A percentile compares a stretch with the other conserved stretches of the same genome.
Evolutionary conservation across 805 yeast species (phyloP).

Genomic region (Torulaspora gathmanii): DNA sequence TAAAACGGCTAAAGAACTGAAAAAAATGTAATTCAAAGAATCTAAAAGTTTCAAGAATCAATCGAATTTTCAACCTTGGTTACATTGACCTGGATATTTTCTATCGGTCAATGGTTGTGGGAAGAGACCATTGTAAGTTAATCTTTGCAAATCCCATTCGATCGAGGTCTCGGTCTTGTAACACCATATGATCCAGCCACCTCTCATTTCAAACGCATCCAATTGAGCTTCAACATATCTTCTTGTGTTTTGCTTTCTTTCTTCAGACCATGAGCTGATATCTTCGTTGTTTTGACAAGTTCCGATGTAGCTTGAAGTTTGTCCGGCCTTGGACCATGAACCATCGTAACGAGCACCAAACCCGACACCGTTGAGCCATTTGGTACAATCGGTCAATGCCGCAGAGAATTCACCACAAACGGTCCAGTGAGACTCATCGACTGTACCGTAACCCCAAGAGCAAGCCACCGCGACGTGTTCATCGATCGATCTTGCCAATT

Average conservation of each 20-base stretch:
- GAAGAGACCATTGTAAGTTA: conserved; percentile 57
- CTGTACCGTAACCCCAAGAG: conserved; percentile 43
- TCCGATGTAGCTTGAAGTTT: conserved; percentile 46
- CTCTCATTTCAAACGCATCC: conserved; percentile 69
- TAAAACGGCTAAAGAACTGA: conserved; percentile 4
- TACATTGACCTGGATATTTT: conserved; percentile 65
- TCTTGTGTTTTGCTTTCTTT: conserved; percentile 55
- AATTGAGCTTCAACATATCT: conserved; percentile 82
- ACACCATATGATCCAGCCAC: conserved; percentile 93
- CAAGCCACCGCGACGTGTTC: conserved; percentile 57
- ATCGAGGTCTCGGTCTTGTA: conserved; percentile 80
- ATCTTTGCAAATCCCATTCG: conserved; percentile 79
- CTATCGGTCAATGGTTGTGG: conserved; percentile 77
- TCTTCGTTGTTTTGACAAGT: conserved; percentile 54
- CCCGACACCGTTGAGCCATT: conserved; percentile 83
- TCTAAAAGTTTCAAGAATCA: background rate
- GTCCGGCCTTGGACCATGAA: conserved; percentile 35
- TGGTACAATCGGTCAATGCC: conserved; percentile 87
- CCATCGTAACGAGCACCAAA: conserved; percentile 81
- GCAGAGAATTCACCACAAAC: conserved; percentile 88
- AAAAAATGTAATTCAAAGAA: background rate
- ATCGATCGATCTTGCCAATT: conserved; percentile 54
- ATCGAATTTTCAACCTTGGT: background rate
- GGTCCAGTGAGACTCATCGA: conserved; percentile 61
- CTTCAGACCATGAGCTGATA: conserved; percentile 52